Base-by-base conservation (phyloP, 2,329 filamentous ascomycete genomes). In the Alternaria ventricosa region DNA sequence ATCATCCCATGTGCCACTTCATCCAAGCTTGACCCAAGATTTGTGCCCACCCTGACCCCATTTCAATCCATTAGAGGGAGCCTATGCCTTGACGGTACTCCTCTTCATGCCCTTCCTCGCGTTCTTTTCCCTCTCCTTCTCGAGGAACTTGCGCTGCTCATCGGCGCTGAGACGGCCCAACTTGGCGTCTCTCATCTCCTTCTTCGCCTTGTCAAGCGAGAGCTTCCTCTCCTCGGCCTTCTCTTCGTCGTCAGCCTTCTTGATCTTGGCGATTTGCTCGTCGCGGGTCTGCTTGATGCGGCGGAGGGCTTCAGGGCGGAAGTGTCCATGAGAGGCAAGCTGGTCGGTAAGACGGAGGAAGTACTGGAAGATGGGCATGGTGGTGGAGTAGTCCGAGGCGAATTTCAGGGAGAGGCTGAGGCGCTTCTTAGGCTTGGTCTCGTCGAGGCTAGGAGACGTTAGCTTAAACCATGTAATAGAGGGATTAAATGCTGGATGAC, bases 61-160 rank as follows among this genome's bases (percentile, higher is more conserved):
- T 23, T 9, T 46, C 15, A 53, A 23, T 46, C 28, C 54, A 47
- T 12, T 5, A 5, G 3, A 6, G 12, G n/a, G 22, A 36, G 4
- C 18, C 56, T 74, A 77, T 10, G 71, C 85, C 75, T 84, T 85
- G 71, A 85, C 82, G 27, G 85, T 87, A 80, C 85, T 84, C 82
- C 85, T 90, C 85, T 91, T 92, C 81, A 87, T 84, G 59, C 82
- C 83, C 79, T 87, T 90, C 77, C 90, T 91, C 68, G 96, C 86
- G 78, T 94, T 89, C 71, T 90, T 89, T 74, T 97, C 95, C 57
- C 94, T 88, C 87, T 98, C 96, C 75, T 92, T 89, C 84, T 97
- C 97, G 82, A 86, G 66, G 65, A 83, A 85, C 76, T 85, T 86
- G 71, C 80, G 78, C 78, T 86, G 84, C 75, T 86, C 83, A 4